A percentile compares a stretch with the other conserved stretches of the same genome.
Evolutionary conservation across 2,329 filamentous ascomycete species (phyloP).

Genomic region (Lachnellula suecica): DNA sequence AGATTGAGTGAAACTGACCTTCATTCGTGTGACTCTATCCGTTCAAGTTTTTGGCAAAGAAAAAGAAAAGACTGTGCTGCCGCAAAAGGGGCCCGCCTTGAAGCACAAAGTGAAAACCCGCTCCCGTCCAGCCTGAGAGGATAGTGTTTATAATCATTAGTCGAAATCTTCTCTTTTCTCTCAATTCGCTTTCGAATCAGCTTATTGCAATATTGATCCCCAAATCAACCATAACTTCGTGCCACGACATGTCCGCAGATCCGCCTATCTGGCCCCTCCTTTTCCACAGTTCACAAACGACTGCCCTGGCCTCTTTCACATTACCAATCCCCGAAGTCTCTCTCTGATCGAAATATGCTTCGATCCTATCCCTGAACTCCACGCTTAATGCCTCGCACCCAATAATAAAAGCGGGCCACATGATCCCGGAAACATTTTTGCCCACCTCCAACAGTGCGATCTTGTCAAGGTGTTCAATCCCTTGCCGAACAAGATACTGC

Average conservation of each 20-base stretch:
- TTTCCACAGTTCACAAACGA: conserved; percentile 8
- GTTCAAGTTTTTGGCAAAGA: too few relatives aligned
- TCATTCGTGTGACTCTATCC: too few relatives aligned
- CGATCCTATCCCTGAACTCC: not conserved
- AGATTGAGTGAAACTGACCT: too few relatives aligned
- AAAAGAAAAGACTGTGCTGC: too few relatives aligned
- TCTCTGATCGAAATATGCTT: not conserved
- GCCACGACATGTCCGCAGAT: not conserved
- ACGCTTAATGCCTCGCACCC: conserved; percentile 1
- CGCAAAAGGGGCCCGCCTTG: too few relatives aligned
- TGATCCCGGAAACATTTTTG: conserved; percentile 14
- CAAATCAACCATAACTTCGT: conserved; percentile 2
- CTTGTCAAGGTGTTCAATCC: not conserved
- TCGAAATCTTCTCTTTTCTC: too few relatives aligned
- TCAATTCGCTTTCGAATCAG: too few relatives aligned
- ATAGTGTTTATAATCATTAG: too few relatives aligned
- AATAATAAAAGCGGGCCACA: conserved; percentile 10
- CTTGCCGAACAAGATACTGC: not conserved
- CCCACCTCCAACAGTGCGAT: not conserved
- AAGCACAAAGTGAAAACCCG: too few relatives aligned
- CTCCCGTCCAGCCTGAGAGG: too few relatives aligned
- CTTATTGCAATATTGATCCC: not conserved
- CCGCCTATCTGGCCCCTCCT: conserved; percentile 1
- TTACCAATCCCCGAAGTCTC: conserved; percentile 3
- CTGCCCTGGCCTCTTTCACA: conserved; percentile 1